Evolutionary conservation across 768 basidiomycete species (phyloP), one percentile per base, ranked within the genome.

Genomic region (Fomitopsis serialis): DNA sequence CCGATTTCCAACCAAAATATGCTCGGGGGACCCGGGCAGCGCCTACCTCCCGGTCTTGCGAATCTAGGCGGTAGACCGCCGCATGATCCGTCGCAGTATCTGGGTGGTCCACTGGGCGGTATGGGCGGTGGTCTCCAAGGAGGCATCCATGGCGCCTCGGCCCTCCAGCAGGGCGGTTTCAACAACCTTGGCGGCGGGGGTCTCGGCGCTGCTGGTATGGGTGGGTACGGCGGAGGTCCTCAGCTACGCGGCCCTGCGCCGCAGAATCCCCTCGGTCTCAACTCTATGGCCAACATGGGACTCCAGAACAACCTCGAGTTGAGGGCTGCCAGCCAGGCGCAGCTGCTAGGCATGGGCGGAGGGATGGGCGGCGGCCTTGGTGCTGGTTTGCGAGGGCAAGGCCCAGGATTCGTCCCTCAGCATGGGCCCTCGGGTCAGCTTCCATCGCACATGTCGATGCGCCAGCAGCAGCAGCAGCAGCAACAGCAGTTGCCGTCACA

Each of bases 31-130:
- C 64, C 68, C 13, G 70, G 72, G 37, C 75, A 76, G 52, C 80
- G 87, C 42, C 70, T 92, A 32, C 89, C 89, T 12, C 88, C 88
- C 15, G 89, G 89, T 29, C 72, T 92, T 36, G 89, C 89, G 12
- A 90, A 90, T 61, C 78, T 92, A 19, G 90, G 89, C 25, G 88
- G 81, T 42, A 82, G 89, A 7, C 89, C 88, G 22, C 89, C 89
- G 2, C 88, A 89, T 58, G 89, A 91, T 48, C 81, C 86, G 21
- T 75, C 77, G 9, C 89, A 87, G 59, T 85, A 84, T 60, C 58
- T 76, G 35, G 70, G 66, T 40, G 40, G 54, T 2, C 59, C 60
- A 13, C 45, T 63, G 23, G 59, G 60, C 24, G 35, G 50, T n/a
- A 57, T 77, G 37, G 73, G 72, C 19, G 71, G 72, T 24, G 72